Base-by-base conservation (phyloP, 228 moss, liverwort and hornwort genomes). In the Sphagnum fallax region DNA sequence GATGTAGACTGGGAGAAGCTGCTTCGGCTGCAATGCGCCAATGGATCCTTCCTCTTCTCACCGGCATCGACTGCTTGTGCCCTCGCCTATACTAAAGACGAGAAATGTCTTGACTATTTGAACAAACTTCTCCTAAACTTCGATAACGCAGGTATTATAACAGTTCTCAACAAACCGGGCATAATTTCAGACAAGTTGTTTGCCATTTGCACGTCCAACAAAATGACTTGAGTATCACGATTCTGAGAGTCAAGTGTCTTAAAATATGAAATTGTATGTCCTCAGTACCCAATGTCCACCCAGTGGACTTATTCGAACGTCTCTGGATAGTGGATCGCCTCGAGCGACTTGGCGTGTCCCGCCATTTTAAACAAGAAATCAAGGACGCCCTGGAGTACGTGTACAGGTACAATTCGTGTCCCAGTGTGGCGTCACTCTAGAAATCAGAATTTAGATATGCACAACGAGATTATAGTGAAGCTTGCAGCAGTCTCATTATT, bases 51-150 rank as follows among this genome's bases (percentile, higher is more conserved):
- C 62, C 71, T 90, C 15, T 66, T 18, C 65, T 90, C 92, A 15
- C 92, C 95, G 5, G 90, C 95, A 5, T 80, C 92, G 52, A 90
- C 95, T 9, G 95, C 95, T 1, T 92, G 90, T 68, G 92, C 92
- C 6, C 78, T 92, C 32, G 80, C 90, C 62, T 75, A 92, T 72
- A 89, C 89, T 5, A 82, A 78, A 67, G 84, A 95, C 69, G 62
- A 77, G 6, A 82, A 83, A 63, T 90, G 92, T 67, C 74, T 84
- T 6, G 72, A 68, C n/a, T 95, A 89, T 72, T 77, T 95, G 72
- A 73, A 84, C 5, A 71, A 73, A 4, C 68, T 90, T 1, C 87
- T 93, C 0, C 49, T 57, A 32, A 67, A 64, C 15, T 81, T 81
- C 60, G 70, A 75, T 48, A 75, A 80, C 52, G 82, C 82, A 52